Percentiles rank a stretch among this genome's conserved stretches.
Conservation (phyloP, 2,329 filamentous ascomycete species). For the Penicillium sp. region DNA sequence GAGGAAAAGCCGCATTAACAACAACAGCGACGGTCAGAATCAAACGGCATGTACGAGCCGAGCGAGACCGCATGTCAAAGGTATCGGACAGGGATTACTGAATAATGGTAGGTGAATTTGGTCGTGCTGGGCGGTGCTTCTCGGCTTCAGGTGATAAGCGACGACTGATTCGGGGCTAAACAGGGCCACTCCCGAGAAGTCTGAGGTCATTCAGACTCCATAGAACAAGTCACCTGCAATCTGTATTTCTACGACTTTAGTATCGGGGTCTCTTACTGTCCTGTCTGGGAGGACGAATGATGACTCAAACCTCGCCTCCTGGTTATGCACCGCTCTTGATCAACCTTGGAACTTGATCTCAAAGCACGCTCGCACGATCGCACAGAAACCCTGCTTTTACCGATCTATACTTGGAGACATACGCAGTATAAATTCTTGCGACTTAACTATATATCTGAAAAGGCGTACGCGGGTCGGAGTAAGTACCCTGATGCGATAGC, state of each 20-base stretch:
- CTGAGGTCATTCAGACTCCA: conserved; percentile 12
- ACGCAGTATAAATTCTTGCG: too few relatives aligned
- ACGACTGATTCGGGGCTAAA: background rate
- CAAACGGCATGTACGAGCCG: background rate
- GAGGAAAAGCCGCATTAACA: conserved; percentile 13
- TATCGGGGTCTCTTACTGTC: background rate
- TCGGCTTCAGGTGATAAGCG: conserved; percentile 12
- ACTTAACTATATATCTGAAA: too few relatives aligned
- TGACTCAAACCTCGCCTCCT: background rate
- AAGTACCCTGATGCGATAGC: background rate
- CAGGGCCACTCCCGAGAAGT: background rate
- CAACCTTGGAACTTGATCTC: background rate
- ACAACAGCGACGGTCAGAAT: background rate
- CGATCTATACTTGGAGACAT: background rate
- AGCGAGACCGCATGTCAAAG: background rate
- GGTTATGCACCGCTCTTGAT: too few relatives aligned
- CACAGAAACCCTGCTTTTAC: background rate
- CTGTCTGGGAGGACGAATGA: background rate
- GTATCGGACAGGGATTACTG: conserved; percentile 11
- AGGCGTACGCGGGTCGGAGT: too few relatives aligned
- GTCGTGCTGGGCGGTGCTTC: background rate
- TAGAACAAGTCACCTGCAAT: background rate
- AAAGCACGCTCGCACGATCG: background rate
- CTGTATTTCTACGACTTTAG: too few relatives aligned
- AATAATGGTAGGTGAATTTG: background rate